Base-by-base conservation (phyloP, 805 yeast genomes). In the Barnettozyma botsteinii region DNA sequence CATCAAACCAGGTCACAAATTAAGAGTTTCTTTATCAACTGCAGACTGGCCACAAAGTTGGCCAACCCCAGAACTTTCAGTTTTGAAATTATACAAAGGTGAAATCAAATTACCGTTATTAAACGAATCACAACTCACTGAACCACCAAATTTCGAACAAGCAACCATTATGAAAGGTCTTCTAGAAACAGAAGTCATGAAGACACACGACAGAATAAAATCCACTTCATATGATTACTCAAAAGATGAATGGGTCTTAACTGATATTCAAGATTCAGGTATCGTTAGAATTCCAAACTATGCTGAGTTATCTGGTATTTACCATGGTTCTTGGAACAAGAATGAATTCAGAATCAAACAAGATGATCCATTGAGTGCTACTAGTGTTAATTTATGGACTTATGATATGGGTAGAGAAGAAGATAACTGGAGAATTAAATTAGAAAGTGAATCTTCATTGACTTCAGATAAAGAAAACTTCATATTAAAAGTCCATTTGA, bases 41-140 rank as follows among this genome's bases (percentile, higher is more conserved):
- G 59, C 69, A 25, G 73, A 69, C 44, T 70, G 75, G 74, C 73
- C 74, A 10, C 70, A 66, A 40, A 59, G 60, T 25, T 70, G 74
- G 74, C 74, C 75, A 22, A 52, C 63, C 0, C 60, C 70, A 5
- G 69, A 65, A 47, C 64, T 60, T 7, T 69, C 72, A 37, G 60
- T 57, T 2, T 45, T 69, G 29, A 60, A 59, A 5, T 37, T 69
- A 23, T 49, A 48, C 43, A 49, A 50, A n/a, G 66, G 63, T 37
- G 57, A 55, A 34, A 40, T 63, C 28, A 36, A 43, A 13, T 43
- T 67, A 25, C 69, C 69, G 10, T 19, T 60, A 18, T 44, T 62
- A 11, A 48, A 59, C 40, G 24, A 37, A 10, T 24, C 33, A 2
- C 38, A 42, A 2, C 35, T 42, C 3, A 40, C 45, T 19, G 47